Percentiles rank a stretch among this genome's conserved stretches.
phyloP scores from a whole-genome alignment of 768 basidiomycete species.

The Suillus plorans region DNA sequence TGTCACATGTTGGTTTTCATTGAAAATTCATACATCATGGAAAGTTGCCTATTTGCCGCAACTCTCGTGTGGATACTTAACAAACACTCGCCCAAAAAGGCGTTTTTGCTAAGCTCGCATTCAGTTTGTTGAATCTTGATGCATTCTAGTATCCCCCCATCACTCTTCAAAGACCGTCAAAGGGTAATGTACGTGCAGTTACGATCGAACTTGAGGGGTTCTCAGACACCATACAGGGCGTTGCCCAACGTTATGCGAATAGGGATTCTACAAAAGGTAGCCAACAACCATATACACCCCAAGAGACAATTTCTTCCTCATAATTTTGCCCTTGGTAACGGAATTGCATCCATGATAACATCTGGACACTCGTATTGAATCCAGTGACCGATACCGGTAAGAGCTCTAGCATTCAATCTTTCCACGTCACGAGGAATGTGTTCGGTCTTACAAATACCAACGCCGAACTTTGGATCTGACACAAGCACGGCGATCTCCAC shows the following conservation, averaged over 20 bases:
- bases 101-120: background rate
- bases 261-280: background rate
- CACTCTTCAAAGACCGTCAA: background rate
- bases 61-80: background rate
- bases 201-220: background rate
- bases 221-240: background rate
- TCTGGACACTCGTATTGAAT: slow-evolving; percentile 28
- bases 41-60: background rate
- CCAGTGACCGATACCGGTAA: slow-evolving; percentile 24
- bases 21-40: background rate
- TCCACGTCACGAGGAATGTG: slow-evolving; percentile 13
- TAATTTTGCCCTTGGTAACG: background rate
- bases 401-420: background rate
- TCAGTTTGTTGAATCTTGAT: background rate
- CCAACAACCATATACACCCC: background rate
- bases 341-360: slow-evolving; percentile 15
- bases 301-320: background rate
- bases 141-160: background rate
- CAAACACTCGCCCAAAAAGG: background rate
- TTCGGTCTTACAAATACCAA: slow-evolving; percentile 1
- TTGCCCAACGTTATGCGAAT: background rate
- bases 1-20: background rate
- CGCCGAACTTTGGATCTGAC: slow-evolving; percentile 17
- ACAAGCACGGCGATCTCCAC: slow-evolving; percentile 18
- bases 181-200: background rate